phyloP scores from a whole-genome alignment of 78 protist species.

The Dictyostelium capitatum region DNA sequence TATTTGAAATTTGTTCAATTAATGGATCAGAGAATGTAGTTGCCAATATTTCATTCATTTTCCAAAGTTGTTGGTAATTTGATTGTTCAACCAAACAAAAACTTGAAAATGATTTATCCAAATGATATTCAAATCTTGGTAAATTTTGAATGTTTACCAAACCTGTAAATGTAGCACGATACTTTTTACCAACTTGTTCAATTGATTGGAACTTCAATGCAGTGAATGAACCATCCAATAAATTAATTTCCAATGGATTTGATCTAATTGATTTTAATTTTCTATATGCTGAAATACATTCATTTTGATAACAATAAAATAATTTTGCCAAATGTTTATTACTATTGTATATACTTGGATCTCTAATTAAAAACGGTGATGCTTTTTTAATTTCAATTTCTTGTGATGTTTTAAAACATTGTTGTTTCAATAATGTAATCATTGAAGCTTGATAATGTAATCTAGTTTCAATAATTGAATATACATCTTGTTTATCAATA shows the following conservation, averaged over 20 bases:
- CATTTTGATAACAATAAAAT: conserved; percentile 59
- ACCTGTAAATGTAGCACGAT: background rate
- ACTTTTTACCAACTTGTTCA: background rate
- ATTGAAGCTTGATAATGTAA: background rate
- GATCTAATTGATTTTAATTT: conserved; percentile 28
- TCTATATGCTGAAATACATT: conserved; percentile 25
- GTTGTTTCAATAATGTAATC: background rate
- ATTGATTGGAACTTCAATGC: background rate
- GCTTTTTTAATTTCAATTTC: background rate
- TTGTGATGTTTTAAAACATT: background rate
- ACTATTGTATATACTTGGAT: background rate
- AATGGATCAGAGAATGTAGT: background rate
- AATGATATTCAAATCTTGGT: background rate
- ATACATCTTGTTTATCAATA: background rate
- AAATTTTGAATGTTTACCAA: background rate
- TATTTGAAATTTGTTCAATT: background rate
- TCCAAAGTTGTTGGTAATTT: background rate
- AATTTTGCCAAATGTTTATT: conserved; percentile 9
- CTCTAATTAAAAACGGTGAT: conserved; percentile 4
- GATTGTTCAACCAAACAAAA: background rate
- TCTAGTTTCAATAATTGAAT: background rate
- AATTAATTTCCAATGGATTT: conserved; percentile 27
- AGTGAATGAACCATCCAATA: conserved; percentile 27
- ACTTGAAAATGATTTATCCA: conserved; percentile 10
- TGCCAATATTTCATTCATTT: background rate